These are phyloP conservation scores for Spergularia marina DNA, from an alignment of 148 eudicot species.

Conservation along the genomic window DNA sequence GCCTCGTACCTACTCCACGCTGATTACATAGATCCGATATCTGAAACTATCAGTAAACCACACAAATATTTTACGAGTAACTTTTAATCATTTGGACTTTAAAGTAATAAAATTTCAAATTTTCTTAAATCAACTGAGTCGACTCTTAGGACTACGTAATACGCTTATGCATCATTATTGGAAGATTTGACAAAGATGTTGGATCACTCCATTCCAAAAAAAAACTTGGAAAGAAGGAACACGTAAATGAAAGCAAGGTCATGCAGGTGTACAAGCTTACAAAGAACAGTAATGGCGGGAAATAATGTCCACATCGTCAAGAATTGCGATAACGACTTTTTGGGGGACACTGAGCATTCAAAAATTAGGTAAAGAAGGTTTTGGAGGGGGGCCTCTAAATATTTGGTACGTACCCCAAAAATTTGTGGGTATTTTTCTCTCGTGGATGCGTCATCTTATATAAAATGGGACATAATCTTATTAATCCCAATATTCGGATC, in stretches of 20 bases:
- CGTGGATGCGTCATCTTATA: conserved; percentile 6
- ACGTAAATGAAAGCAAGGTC: background rate
- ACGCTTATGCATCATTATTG: no score
- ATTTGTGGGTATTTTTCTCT: conserved; percentile 7
- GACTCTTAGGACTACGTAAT: no score
- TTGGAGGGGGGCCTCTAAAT: background rate
- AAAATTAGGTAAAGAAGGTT: conserved; percentile 26
- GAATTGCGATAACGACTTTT: conserved; percentile 5
- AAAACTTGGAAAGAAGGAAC: no score
- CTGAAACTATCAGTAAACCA: no score
- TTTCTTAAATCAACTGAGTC: no score
- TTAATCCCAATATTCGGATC: background rate
- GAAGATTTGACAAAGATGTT: no score
- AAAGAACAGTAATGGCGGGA: background rate
- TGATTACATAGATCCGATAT: no score
- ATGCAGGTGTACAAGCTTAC: conserved; percentile 6
- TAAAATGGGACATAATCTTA: conserved; percentile 5
- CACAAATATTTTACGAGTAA: no score
- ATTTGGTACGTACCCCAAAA: conserved; percentile 5
- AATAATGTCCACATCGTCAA: background rate
- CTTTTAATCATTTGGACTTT: no score
- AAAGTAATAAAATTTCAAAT: no score
- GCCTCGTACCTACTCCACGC: no score
- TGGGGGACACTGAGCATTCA: conserved; percentile 10
- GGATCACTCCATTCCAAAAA: no score